Base-by-base conservation (phyloP, 768 basidiomycete species). In the Cubamyces sp. region DNA sequence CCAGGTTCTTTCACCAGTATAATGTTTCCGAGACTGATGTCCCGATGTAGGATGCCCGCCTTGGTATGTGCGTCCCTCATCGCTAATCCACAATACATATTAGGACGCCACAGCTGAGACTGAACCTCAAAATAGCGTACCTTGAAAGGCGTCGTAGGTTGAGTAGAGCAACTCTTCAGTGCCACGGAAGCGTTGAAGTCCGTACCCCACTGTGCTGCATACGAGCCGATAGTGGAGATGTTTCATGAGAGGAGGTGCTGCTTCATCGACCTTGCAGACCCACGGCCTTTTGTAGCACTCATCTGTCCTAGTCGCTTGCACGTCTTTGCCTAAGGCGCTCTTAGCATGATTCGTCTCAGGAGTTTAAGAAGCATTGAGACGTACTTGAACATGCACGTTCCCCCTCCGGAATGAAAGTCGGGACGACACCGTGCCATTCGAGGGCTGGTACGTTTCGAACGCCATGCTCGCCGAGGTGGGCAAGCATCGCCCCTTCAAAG, bases 191-290 rank as follows among this genome's bases (percentile, higher is more conserved):
- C 3, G 14, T 11, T 7, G 4, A 5, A 65, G 30, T 1, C 16
- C 15, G 16, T 54, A 53, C 4, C 60, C 64, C 2, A 59, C 64
- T 1, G 52, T 58, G 0, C 28, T 23, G 5, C 49, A 18, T 2
- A 54, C 56, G 11, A 65, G 8, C 0, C 64, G 60, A 28, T 65
- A 58, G 42, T 61, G 60, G 15, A 43, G 7, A 23, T 26, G 34
- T 16, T 14, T 40, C 39, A 16, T 12, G 23, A 49, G n/a, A n/a
- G 30, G 19, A 3, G 23, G 30, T 0, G 3, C 26, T 7, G 45
- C 34, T 5, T n/a, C 34, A 9, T 34, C 16, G 6, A 46, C 14
- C 16, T 23, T 11, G 28, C 62, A 58, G 1, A 34, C 30, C 53
- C 60, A 54, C 5, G 43, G n/a, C 3, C 6, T 5, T 2, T 8